Conservation (phyloP, 495 filamentous ascomycete species). For the Neurospora pannonica region DNA sequence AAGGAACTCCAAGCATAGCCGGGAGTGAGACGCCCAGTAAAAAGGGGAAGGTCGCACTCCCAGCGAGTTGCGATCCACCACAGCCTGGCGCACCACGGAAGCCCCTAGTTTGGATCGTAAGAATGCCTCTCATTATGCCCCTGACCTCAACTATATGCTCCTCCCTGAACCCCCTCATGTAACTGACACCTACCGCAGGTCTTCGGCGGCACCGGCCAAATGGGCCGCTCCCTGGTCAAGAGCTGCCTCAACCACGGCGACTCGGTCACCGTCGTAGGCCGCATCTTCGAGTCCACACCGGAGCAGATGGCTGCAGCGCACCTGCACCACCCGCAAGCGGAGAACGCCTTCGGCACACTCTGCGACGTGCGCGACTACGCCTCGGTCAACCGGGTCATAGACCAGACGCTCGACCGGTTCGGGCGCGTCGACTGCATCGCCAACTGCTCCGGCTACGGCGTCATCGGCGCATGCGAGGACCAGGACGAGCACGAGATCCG, state of each 20-base stretch:
- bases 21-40: neutral
- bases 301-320: constrained; percentile 51
- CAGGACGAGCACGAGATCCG: constrained; percentile 91
- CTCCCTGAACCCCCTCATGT: neutral
- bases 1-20: neutral
- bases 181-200: constrained; percentile 41
- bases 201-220: constrained; percentile 92
- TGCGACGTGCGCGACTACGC: constrained; percentile 82
- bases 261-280: constrained; percentile 80
- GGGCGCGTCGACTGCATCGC: constrained; percentile 80
- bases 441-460: constrained; percentile 87
- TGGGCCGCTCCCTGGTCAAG: constrained; percentile 83
- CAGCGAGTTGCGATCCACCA: constrained; percentile 71
- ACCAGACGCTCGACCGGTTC: constrained; percentile 59
- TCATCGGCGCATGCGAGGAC: constrained; percentile 93
- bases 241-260: constrained; percentile 72
- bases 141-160: neutral
- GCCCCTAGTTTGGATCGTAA: constrained; percentile 75
- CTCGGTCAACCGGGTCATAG: constrained; percentile 64
- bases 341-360: constrained; percentile 67
- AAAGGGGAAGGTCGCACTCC: constrained; percentile 44
- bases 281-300: constrained; percentile 68
- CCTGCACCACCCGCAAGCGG: constrained; percentile 56
- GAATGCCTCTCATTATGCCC: constrained; percentile 11
- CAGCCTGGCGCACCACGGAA: constrained; percentile 60